These are phyloP conservation scores for Fraxinus paxiana DNA, from an alignment of 305 asterid genomes.

Conservation along the genomic window DNA sequence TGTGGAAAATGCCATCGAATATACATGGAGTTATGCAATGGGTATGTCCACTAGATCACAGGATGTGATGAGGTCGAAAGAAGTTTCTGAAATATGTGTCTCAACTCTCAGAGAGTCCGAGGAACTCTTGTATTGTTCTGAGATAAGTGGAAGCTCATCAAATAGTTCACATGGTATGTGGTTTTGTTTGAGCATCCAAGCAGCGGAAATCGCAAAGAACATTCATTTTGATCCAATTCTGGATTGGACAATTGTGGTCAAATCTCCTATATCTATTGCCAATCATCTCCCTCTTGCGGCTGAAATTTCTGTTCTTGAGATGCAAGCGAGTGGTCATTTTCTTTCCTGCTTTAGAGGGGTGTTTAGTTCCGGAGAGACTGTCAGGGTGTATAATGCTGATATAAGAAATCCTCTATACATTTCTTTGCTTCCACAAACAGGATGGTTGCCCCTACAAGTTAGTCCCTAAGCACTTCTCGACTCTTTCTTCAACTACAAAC, in stretches of 20 bases:
- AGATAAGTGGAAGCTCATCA: conserved; percentile 64
- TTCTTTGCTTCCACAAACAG: conserved; percentile 88
- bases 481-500: background rate
- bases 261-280: conserved; percentile 67
- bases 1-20: conserved; percentile 39
- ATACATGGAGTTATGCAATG: conserved; percentile 79
- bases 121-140: conserved; percentile 65
- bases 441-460: conserved; percentile 88
- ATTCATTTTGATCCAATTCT: conserved; percentile 58
- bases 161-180: conserved; percentile 57
- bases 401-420: conserved; percentile 74
- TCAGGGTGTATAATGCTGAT: conserved; percentile 71
- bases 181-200: conserved; percentile 80
- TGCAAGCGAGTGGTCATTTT: conserved; percentile 82
- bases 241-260: conserved; percentile 82
- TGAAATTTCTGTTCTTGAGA: conserved; percentile 88
- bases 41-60: conserved; percentile 44
- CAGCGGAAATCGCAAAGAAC: conserved; percentile 78
- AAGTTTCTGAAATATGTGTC: conserved; percentile 54
- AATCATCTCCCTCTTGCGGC: conserved; percentile 85
- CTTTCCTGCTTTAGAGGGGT: conserved; percentile 70
- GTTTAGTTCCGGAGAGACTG: conserved; percentile 71
- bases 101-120: conserved; percentile 62
- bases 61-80: conserved; percentile 41
- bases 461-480: conserved; percentile 27